Base-by-base conservation (phyloP, 1,284 basidiomycete species). In the Trametes versicolor region DNA sequence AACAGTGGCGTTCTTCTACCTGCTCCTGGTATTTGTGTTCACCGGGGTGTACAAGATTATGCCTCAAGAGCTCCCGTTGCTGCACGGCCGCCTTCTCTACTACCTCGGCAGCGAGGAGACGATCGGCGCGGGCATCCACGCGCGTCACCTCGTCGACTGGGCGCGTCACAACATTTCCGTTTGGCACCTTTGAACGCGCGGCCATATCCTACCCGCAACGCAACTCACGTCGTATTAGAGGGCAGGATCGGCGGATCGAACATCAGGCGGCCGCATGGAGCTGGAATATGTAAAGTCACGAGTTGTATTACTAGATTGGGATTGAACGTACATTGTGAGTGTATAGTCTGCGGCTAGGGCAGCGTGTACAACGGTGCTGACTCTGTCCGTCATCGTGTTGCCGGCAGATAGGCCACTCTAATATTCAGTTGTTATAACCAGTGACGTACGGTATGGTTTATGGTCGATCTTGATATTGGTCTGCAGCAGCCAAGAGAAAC, bases 31-130 rank as follows among this genome's bases (percentile, higher is more conserved):
- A 9, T 70, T 82, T 25, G 67, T 81, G 62, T 37, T 75, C 37
- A 74, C 73, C 2, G 78, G 79, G 55, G 52, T 77, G 49, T 74
- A 72, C 69, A 72, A 74, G 61, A 78, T 79, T 70, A 67, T 80
- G 45, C 81, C 81, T 48, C 75, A 74, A 48, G 76, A 79, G 61
- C 49, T 78, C 51, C 60, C 70, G 19, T 72, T 73, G 50, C 62
- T 80, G 21, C 70, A 72, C 51, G 67, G 70, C 21, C 77, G 81
- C n/a, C 71, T 76, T 55, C 62, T 70, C 45, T 82, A 79, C 71
- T 82, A 81, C 69, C 63, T 78, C 47, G 80, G 79, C 13, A 63
- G 68, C 56, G 77, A 80, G 51, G 58, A 39, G 37, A n/a, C 49
- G 56, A 59, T 53, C 39, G 60, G 19, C 47, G 58, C 58, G 23